Evolutionary conservation across 805 yeast genomes (phyloP).

Genomic region (Kregervanrija delftensis): DNA sequence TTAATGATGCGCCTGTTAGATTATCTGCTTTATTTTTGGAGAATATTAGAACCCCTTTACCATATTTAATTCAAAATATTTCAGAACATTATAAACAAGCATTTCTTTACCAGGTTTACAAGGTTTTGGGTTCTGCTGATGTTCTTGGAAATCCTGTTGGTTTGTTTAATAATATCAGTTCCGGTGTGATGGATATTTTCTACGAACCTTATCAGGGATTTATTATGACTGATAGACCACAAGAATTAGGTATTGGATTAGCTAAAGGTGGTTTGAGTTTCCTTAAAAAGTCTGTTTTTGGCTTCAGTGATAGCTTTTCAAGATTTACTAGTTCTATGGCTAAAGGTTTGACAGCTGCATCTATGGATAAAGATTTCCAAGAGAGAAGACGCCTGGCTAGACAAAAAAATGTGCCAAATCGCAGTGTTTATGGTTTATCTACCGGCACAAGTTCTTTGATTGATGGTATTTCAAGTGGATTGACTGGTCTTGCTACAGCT

Average conservation of each 20-base stretch:
- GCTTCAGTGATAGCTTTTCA: constrained; percentile 88
- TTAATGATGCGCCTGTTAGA: constrained; percentile 92
- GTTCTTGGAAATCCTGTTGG: constrained; percentile 97
- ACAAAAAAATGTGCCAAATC: constrained; percentile 73
- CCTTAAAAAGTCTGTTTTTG: constrained; percentile 89
- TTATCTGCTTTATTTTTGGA: constrained; percentile 83
- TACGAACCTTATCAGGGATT: constrained; percentile 97
- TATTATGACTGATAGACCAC: constrained; percentile 89
- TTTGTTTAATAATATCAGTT: constrained; percentile 81
- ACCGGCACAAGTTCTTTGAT: constrained; percentile 85
- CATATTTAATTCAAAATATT: constrained; percentile 61
- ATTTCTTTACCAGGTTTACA: constrained; percentile 84
- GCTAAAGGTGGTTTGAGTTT: constrained; percentile 96
- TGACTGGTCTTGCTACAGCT: constrained; percentile 82
- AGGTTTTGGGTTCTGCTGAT: constrained; percentile 93
- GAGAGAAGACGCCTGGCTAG: constrained; percentile 73
- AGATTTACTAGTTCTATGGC: constrained; percentile 92
- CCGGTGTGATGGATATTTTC: constrained; percentile 94
- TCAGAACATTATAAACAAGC: constrained; percentile 88
- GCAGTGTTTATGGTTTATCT: constrained; percentile 78
- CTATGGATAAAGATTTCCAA: constrained; percentile 81
- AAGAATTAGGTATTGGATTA: constrained; percentile 87
- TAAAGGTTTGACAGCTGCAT: constrained; percentile 85
- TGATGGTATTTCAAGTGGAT: constrained; percentile 81
- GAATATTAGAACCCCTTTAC: constrained; percentile 81